Evolutionary conservation across 2,329 filamentous ascomycete genomes (phyloP), one percentile per base, ranked within the genome.

Genomic region (Knufia fluminis): DNA sequence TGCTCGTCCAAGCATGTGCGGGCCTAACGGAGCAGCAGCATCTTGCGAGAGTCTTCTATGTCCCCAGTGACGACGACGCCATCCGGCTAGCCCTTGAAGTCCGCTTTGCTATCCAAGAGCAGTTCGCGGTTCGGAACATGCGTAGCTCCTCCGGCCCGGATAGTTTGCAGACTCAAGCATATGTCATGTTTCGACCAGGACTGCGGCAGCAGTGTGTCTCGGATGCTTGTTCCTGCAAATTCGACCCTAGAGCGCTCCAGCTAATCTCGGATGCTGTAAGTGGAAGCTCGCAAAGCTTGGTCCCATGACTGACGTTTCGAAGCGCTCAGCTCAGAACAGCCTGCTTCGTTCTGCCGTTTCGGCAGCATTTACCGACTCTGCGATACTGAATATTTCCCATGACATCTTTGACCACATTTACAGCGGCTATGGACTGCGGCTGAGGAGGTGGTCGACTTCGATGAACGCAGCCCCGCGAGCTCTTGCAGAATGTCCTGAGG

Each of bases 161-260:
- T 23, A 44, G 19, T 32, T 28, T 46, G 3, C 26, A 46, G 19
- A 46, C 43, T 6, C 43, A 9, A n/a, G 20, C 22, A 16, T 46
- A 46, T 46, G 28, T 46, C 2, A 33, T 46, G 28, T 46, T 46
- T 46, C 26, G 26, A 3, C 43, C 43, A 17, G 43, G 43, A n/a
- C 17, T 46, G 9, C n/a, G 19, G 22, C 19, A 20, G 19, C 17
- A 33, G n/a, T 46, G 43, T 24, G 17, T 22, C 16, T 26, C 10
- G 17, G 43, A 46, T 20, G 22, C 7, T 33, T 46, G 43, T 16
- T 23, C 16, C 14, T 46, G 43, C 17, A 4, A 20, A 17, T 46
- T 46, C 32, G 17, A 46, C 28, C 10, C 16, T 3, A 20, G 22
- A 20, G n/a, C 17, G 4, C 10, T 19, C n/a, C n/a, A 35, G 9